Percentiles rank a stretch among this genome's conserved stretches.
These are phyloP conservation scores for Wickerhamiella sergipiensis DNA, from an alignment of 805 yeast species.

Conservation along the genomic window DNA sequence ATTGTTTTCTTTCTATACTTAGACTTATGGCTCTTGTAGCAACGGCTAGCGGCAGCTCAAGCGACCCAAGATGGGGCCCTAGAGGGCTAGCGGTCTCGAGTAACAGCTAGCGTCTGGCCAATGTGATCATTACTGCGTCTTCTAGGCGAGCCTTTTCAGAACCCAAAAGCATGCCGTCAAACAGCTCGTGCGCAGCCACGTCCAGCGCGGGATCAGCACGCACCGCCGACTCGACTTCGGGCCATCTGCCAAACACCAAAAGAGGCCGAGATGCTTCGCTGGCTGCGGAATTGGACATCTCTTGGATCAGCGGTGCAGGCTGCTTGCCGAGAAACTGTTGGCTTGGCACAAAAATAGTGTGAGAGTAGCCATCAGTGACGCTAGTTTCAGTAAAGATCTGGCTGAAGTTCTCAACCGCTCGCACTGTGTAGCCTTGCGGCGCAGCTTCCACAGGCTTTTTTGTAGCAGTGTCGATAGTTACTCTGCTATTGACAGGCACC, in stretches of 20 bases:
- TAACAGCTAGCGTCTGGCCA: constrained; percentile 6
- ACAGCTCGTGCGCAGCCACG: constrained; percentile 43
- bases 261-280: constrained; percentile 22
- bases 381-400: constrained; percentile 59
- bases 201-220: constrained; percentile 37
- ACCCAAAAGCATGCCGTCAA: constrained; percentile 47
- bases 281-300: constrained; percentile 16
- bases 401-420: constrained; percentile 49
- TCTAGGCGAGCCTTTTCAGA: constrained; percentile 51
- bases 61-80: no score
- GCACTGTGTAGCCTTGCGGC: constrained; percentile 58
- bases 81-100: no score
- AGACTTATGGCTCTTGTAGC: no score
- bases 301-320: constrained; percentile 20
- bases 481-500: constrained; percentile 67
- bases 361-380: constrained; percentile 53
- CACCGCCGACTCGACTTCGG: constrained; percentile 42
- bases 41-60: no score
- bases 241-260: constrained; percentile 51
- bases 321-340: constrained; percentile 36
- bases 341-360: constrained; percentile 49
- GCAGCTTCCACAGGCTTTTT: constrained; percentile 54
- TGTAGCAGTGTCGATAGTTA: constrained; percentile 57
- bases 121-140: constrained; percentile 46
- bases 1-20: neutral